phyloP scores from a whole-genome alignment of 768 basidiomycete species.

The Clitopilus hobsonii region DNA sequence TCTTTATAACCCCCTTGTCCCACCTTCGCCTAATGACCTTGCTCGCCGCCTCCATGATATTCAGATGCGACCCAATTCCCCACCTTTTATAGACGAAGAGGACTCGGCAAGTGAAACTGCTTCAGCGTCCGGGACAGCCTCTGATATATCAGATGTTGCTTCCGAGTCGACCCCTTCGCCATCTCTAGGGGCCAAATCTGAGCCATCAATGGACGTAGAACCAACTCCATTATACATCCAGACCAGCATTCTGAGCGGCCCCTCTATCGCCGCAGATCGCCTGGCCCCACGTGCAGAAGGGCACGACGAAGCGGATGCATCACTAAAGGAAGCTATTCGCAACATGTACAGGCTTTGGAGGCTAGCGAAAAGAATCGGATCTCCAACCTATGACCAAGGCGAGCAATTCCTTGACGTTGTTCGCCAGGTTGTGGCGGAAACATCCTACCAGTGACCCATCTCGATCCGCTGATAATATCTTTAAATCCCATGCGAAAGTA shows the following conservation, averaged over 20 bases:
- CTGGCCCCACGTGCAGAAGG: conserved; percentile 2
- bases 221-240: neutral
- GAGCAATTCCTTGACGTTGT: conserved; percentile 35
- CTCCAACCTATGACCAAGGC: conserved; percentile 17
- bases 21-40: conserved; percentile 36
- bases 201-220: conserved; percentile 1
- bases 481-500: neutral
- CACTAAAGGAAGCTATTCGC: conserved; percentile 47
- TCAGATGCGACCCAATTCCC: conserved; percentile 12
- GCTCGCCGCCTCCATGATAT: conserved; percentile 35
- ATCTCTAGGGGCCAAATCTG: conserved; percentile 1
- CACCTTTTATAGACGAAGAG: conserved; percentile 18
- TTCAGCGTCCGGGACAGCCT: conserved; percentile 8
- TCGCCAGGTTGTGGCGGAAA: conserved; percentile 22
- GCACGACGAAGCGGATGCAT: conserved; percentile 21
- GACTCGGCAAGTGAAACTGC: conserved; percentile 16
- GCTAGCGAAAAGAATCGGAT: conserved; percentile 21
- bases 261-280: conserved; percentile 4
- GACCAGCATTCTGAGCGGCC: neutral
- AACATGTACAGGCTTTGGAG: conserved; percentile 62
- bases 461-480: neutral
- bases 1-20: conserved; percentile 34
- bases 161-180: conserved; percentile 8
- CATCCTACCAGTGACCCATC: neutral
- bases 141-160: neutral